phyloP scores from a whole-genome alignment of 1,139 yeast genomes.

The Magnusiomyces suaveolens region DNA sequence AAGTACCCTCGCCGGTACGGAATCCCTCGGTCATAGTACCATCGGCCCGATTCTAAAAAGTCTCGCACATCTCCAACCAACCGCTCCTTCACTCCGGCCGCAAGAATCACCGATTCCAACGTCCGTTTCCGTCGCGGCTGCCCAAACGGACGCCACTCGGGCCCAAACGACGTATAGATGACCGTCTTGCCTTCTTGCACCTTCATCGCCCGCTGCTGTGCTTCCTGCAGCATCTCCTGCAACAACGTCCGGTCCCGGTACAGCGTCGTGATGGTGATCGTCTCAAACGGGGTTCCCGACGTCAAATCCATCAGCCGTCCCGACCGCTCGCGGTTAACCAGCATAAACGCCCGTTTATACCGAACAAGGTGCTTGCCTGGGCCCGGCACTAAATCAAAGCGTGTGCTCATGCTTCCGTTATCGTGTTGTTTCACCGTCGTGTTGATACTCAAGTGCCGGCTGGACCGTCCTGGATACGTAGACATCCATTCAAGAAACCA shows the following conservation, averaged over 20 bases:
- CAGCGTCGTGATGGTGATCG: constrained; percentile 82
- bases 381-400: constrained; percentile 91
- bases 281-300: constrained; percentile 90
- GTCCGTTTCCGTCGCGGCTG: constrained; percentile 84
- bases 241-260: constrained; percentile 72
- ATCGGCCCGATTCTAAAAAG: constrained; percentile 66
- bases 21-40: constrained; percentile 94
- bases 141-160: constrained; percentile 98
- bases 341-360: constrained; percentile 81
- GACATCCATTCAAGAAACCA: constrained; percentile 99
- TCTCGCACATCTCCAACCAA: constrained; percentile 68
- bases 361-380: constrained; percentile 87
- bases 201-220: constrained; percentile 71
- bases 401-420: constrained; percentile 82
- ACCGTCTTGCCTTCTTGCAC: constrained; percentile 92
- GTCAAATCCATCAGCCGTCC: constrained; percentile 84
- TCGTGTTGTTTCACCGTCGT: constrained; percentile 84
- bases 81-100: constrained; percentile 56
- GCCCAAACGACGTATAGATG: constrained; percentile 89
- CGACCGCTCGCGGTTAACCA: constrained; percentile 81
- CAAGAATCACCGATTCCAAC: constrained; percentile 78
- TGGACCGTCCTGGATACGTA: constrained; percentile 51
- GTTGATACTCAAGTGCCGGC: constrained; percentile 84
- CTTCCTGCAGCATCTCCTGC: constrained; percentile 67
- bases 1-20: constrained; percentile 95